Evolutionary conservation across 345 rosid species (phyloP).

Genomic region (Punica granatum): DNA sequence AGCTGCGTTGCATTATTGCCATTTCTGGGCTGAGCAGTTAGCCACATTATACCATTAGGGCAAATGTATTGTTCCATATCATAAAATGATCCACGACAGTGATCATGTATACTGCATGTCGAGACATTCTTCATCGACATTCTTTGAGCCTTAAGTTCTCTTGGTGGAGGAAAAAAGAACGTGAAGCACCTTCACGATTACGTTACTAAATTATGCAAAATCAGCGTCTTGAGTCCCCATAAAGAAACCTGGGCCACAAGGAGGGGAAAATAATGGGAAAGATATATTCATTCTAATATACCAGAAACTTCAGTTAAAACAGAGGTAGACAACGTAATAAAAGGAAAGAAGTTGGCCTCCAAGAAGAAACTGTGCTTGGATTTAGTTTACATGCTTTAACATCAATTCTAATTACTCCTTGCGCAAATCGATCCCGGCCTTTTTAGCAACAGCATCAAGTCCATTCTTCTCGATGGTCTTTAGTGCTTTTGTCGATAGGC

Average conservation of each 20-base stretch:
- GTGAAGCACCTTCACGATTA: background rate
- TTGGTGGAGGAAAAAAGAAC: background rate
- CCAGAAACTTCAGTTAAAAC: background rate
- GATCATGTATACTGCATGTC: no score
- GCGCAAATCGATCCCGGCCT: constrained; percentile 85
- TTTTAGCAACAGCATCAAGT: constrained; percentile 92
- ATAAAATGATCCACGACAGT: no score
- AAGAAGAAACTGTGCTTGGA: background rate
- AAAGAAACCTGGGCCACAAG: background rate
- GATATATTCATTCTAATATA: background rate
- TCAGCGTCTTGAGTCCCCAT: background rate
- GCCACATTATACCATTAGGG: no score
- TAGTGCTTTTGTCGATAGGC: constrained; percentile 79
- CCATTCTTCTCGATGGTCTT: constrained; percentile 96
- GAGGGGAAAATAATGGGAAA: background rate
- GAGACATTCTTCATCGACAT: background rate
- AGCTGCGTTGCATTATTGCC: background rate
- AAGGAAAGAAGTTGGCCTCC: background rate
- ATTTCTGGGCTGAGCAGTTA: background rate
- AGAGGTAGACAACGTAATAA: background rate
- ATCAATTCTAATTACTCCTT: constrained; percentile 27
- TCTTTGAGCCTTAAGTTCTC: no score
- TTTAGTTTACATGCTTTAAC: background rate
- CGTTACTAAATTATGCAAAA: background rate
- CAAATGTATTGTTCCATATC: no score